phyloP scores from a whole-genome alignment of 2,329 filamentous ascomycete species.

The Cytospora paraplurivora region DNA sequence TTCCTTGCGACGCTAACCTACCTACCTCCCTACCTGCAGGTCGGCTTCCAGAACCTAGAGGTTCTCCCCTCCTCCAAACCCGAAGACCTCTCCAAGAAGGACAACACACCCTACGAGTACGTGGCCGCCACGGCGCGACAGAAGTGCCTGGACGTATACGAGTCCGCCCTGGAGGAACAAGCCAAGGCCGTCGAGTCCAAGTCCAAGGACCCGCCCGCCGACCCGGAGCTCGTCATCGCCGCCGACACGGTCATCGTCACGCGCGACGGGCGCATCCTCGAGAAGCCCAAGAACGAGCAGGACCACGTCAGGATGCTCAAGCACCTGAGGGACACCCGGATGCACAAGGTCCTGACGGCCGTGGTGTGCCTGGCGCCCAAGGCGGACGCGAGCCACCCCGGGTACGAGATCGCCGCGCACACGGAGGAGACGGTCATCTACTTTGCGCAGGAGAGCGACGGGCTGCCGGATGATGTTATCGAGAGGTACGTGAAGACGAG shows the following conservation, averaged over 20 bases:
- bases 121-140: conserved; percentile 82
- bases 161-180: conserved; percentile 46
- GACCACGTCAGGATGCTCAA: conserved; percentile 86
- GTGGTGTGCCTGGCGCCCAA: conserved; percentile 83
- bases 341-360: conserved; percentile 84
- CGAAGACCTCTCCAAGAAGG: conserved; percentile 79
- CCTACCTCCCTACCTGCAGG: conserved; percentile 46
- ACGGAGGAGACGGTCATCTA: conserved; percentile 91
- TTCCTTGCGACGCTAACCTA: neutral
- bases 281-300: conserved; percentile 82
- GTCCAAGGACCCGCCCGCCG: conserved; percentile 45
- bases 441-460: conserved; percentile 68
- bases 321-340: conserved; percentile 72
- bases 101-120: conserved; percentile 82
- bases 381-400: conserved; percentile 77
- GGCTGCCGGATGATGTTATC: conserved; percentile 76
- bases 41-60: conserved; percentile 81
- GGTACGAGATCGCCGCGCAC: conserved; percentile 78
- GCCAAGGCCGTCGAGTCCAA: conserved; percentile 37
- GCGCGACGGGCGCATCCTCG: conserved; percentile 74
- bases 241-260: conserved; percentile 90
- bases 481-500: conserved; percentile 77
- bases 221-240: conserved; percentile 83
- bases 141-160: conserved; percentile 77
- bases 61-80: conserved; percentile 80